Conservation (phyloP, 495 filamentous ascomycete genomes). For the Neurospora sp. region DNA sequence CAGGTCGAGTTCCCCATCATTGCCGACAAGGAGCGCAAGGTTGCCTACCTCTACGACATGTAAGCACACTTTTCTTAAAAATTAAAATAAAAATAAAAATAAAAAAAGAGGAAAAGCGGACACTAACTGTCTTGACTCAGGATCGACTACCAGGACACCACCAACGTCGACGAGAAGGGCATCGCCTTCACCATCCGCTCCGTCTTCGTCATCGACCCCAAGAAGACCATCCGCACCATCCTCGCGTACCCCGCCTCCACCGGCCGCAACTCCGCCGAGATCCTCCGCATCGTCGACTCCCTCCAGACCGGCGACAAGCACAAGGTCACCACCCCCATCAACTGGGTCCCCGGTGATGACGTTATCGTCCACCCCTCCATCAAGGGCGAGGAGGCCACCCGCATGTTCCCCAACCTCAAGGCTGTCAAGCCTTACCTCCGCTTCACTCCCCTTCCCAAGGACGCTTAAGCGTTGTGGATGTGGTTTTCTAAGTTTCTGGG, state of each 20-base stretch:
- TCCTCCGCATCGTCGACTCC: slow-evolving; percentile 90
- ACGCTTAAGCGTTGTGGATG: slow-evolving; percentile 12
- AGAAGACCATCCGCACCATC: slow-evolving; percentile 94
- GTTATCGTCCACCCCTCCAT: slow-evolving; percentile 91
- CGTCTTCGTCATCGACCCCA: slow-evolving; percentile 98
- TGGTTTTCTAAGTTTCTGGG: not conserved
- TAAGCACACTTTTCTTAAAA: slow-evolving; percentile 34
- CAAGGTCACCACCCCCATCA: slow-evolving; percentile 85
- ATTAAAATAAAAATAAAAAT: too few relatives aligned
- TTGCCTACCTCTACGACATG: slow-evolving; percentile 93
- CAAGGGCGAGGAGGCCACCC: slow-evolving; percentile 77
- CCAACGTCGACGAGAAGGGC: slow-evolving; percentile 90
- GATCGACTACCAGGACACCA: slow-evolving; percentile 67
- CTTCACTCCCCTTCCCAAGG: slow-evolving; percentile 57
- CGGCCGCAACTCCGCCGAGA: slow-evolving; percentile 91
- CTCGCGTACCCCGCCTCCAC: slow-evolving; percentile 95
- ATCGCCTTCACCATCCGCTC: slow-evolving; percentile 98
- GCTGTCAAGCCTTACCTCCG: slow-evolving; percentile 89
- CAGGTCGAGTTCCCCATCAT: slow-evolving; percentile 91
- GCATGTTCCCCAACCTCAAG: slow-evolving; percentile 82
- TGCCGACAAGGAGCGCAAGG: slow-evolving; percentile 89
- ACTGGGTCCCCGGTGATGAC: slow-evolving; percentile 85
- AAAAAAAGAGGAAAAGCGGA: not conserved
- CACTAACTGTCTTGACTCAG: slow-evolving; percentile 23
- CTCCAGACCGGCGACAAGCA: slow-evolving; percentile 97